phyloP scores from a whole-genome alignment of 306 rosid genomes.

The Arachis hypogaea region DNA sequence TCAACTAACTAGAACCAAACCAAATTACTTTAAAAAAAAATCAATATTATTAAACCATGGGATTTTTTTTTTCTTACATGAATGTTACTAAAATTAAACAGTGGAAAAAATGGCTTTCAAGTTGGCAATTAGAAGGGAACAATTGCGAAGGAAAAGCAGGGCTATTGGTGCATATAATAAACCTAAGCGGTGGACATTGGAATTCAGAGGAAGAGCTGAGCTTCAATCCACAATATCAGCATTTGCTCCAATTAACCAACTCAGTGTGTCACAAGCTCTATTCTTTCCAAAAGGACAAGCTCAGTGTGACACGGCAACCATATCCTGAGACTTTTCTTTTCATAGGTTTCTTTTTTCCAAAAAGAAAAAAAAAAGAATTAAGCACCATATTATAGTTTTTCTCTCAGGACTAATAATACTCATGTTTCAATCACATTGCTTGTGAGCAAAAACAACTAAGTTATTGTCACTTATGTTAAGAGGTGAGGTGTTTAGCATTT shows the following conservation, averaged over 20 bases:
- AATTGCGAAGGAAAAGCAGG: slow-evolving; percentile 63
- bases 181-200: slow-evolving; percentile 57
- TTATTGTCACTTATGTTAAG: neutral
- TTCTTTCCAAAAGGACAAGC: slow-evolving; percentile 60
- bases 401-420: neutral
- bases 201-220: slow-evolving; percentile 52
- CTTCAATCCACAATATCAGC: slow-evolving; percentile 48
- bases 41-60: too few species aligned
- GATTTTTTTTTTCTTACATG: neutral
- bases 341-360: neutral
- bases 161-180: slow-evolving; percentile 68
- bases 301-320: slow-evolving; percentile 45
- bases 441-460: slow-evolving; percentile 7
- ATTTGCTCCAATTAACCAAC: slow-evolving; percentile 62
- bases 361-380: neutral
- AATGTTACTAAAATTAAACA: slow-evolving; percentile 12
- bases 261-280: slow-evolving; percentile 56
- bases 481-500: slow-evolving; percentile 30
- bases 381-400: slow-evolving; percentile 20
- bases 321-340: slow-evolving; percentile 12
- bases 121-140: slow-evolving; percentile 72
- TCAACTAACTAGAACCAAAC: too few species aligned
- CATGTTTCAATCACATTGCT: slow-evolving; percentile 20
- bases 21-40: too few species aligned
- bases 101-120: slow-evolving; percentile 85